Percentiles rank a stretch among this genome's conserved stretches.
Evolutionary conservation across 192 early-diverging fungal species (phyloP).

Genomic region (Coemansia sp.): DNA sequence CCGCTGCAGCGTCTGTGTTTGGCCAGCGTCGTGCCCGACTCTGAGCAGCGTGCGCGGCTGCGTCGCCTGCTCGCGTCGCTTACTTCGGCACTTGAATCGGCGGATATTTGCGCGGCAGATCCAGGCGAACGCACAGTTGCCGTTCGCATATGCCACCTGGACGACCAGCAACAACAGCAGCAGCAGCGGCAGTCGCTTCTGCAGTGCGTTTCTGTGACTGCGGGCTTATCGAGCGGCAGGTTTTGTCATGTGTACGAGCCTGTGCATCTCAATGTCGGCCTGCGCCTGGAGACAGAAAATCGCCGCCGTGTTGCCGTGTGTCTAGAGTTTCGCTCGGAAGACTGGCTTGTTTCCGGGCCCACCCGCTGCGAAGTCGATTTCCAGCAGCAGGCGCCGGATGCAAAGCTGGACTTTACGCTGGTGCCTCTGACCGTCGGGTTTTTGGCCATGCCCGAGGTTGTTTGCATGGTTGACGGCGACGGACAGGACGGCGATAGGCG

Average conservation of each 20-base stretch:
- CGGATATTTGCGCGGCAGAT: not conserved
- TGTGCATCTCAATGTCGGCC: not conserved
- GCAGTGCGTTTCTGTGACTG: not conserved
- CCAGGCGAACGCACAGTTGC: not conserved
- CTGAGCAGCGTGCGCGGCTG: not conserved
- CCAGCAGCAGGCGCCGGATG: not conserved
- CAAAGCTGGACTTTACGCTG: conserved; percentile 18
- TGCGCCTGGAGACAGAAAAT: not conserved
- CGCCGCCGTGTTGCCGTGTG: not conserved
- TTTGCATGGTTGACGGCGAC: conserved; percentile 18
- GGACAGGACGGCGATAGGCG: not conserved
- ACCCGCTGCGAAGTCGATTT: conserved; percentile 10
- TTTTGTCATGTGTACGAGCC: conserved; percentile 10
- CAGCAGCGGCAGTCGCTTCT: too few species aligned
- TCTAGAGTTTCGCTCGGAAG: not conserved
- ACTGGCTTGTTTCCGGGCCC: conserved; percentile 41
- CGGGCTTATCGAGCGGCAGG: conserved; percentile 1
- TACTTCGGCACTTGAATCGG: not conserved
- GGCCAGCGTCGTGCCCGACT: not conserved
- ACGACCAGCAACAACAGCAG: not conserved
- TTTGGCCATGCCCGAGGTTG: conserved; percentile 37
- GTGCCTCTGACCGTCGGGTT: conserved; percentile 37
- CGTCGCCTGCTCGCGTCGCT: not conserved
- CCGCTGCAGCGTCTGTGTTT: not conserved
- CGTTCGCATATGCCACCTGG: not conserved